Base-by-base conservation (phyloP, 345 rosid genomes). In the Citrus sp. region DNA sequence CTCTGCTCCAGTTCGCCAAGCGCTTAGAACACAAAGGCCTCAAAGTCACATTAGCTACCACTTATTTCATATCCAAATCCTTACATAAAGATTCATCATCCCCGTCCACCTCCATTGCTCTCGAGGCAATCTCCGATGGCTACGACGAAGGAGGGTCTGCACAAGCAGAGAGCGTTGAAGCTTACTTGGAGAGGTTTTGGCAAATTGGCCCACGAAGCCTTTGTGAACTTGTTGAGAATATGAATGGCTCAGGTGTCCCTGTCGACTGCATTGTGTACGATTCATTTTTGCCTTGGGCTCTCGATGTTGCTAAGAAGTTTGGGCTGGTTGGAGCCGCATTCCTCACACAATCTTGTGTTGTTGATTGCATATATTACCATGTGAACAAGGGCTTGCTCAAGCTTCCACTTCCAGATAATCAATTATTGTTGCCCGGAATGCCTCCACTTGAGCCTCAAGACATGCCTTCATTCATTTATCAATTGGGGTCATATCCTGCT, bases 281-380 rank as follows among this genome's bases (percentile, higher is more conserved):
- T 67, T 62, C 62, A 3, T 49, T 80, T 9, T 30, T 85, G 76
- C 76, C 82, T 6, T 82, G 85, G 85, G 80, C 76, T 3, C 79
- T 82, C 42, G 87, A 85, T 77, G 81, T 81, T 0, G 83, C 87
- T 3, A 86, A 84, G 81, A 65, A 66, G 65, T 80, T 78, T 65
- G 87, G 84, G 13, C 2, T 84, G 13, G 5, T 13, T 0, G 72
- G 73, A 16, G 87, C 66, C 2, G 81, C 18, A 67, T 86, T 86
- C 65, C 78, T 80, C 51, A 86, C 87, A 7, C 87, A 86, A 32
- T 65, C 86, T 2, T 84, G 89, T 77, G 78, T 77, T 67, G 89
- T 84, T 2, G 77, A 82, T 69, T 40, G 9, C 67, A 61, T 82
- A 3, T 82, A 84, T 72, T 87, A 82, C 67, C 86, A 84, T 59